These are phyloP conservation scores for Thymus mandschuricus DNA, from an alignment of 257 asterid species.

Conservation along the genomic window DNA sequence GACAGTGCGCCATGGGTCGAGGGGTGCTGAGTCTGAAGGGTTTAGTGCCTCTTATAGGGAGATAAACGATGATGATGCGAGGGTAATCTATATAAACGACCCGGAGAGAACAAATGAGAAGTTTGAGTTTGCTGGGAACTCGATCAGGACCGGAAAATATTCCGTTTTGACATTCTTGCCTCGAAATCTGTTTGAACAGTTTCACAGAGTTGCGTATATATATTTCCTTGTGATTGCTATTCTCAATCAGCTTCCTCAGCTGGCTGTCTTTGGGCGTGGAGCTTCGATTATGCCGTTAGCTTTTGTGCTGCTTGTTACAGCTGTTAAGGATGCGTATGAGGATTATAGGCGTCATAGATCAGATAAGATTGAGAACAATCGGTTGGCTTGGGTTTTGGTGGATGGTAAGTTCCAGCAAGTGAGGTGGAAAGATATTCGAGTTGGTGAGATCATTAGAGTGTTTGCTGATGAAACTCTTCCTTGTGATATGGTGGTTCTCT, in stretches of 20 bases:
- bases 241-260: constrained; percentile 95
- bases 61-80: constrained; percentile 84
- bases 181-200: constrained; percentile 89
- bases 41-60: constrained; percentile 74
- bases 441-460: constrained; percentile 79
- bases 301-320: constrained; percentile 80
- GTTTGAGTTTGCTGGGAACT: constrained; percentile 73
- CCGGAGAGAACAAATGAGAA: constrained; percentile 69
- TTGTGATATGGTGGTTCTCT: constrained; percentile 92
- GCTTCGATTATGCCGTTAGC: constrained; percentile 93
- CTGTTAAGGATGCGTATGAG: constrained; percentile 90
- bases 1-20: constrained; percentile 69
- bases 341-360: constrained; percentile 90
- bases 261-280: constrained; percentile 93
- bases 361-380: constrained; percentile 84
- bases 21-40: constrained; percentile 75
- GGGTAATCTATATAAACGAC: constrained; percentile 69
- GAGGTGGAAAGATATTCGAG: constrained; percentile 81
- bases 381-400: constrained; percentile 69
- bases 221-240: constrained; percentile 91
- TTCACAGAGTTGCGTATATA: constrained; percentile 94
- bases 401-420: constrained; percentile 58
- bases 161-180: constrained; percentile 92
- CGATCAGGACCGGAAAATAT: constrained; percentile 78
- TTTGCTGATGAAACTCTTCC: constrained; percentile 77